phyloP scores from a whole-genome alignment of 495 filamentous ascomycete species.

The Penicillium dipodomyicola region DNA sequence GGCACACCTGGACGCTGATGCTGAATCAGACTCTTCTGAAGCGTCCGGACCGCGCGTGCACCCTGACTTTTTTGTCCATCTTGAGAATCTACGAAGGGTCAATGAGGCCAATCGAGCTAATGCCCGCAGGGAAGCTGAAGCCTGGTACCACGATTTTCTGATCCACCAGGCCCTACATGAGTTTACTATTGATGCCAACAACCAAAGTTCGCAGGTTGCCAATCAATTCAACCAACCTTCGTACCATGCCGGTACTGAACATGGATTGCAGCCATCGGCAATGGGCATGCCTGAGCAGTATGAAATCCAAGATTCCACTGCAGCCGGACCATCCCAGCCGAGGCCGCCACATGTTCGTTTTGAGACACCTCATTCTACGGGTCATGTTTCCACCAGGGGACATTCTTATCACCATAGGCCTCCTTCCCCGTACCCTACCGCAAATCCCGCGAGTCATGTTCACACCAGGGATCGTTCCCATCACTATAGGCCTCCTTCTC shows the following conservation, averaged over 20 bases:
- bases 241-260: not conserved
- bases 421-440: not conserved
- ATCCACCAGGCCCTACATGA: too few species aligned
- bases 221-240: not conserved
- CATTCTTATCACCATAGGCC: not conserved
- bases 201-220: not conserved
- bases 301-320: not conserved
- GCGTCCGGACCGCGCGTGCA: not conserved
- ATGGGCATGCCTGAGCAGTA: not conserved
- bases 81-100: not conserved
- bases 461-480: not conserved
- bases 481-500: not conserved
- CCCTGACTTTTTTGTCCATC: not conserved
- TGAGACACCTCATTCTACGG: not conserved
- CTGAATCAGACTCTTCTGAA: not conserved
- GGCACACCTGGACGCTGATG: not conserved
- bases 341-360: not conserved
- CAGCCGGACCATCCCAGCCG: not conserved
- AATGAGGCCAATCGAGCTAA: not conserved
- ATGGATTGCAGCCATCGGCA: not conserved
- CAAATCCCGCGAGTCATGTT: not conserved
- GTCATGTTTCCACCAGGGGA: not conserved
- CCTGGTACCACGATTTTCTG: not conserved
- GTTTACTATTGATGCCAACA: not conserved
- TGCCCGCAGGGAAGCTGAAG: not conserved